phyloP scores from a whole-genome alignment of 2,329 filamentous ascomycete species.

The Hirsutella rhossiliensis region DNA sequence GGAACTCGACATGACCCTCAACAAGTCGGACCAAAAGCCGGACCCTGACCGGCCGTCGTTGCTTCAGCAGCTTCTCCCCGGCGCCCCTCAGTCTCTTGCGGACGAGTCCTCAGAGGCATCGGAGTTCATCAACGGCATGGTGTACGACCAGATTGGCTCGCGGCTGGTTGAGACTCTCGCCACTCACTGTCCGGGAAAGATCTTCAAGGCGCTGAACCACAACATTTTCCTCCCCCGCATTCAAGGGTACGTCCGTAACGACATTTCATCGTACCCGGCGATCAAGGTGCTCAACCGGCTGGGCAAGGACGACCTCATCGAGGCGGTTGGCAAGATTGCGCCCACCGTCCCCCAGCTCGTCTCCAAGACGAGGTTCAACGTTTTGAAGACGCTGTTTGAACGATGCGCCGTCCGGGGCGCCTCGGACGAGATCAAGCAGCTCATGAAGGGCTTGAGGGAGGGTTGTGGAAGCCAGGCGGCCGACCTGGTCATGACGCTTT shows the following conservation, averaged over 20 bases:
- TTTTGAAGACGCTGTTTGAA: slow-evolving; percentile 74
- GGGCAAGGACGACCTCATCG: slow-evolving; percentile 72
- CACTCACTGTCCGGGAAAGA: slow-evolving; percentile 66
- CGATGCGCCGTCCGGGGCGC: slow-evolving; percentile 60
- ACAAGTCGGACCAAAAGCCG: slow-evolving; percentile 30
- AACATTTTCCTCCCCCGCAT: slow-evolving; percentile 72
- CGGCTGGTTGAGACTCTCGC: slow-evolving; percentile 82
- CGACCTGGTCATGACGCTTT: slow-evolving; percentile 36
- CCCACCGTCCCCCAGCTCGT: slow-evolving; percentile 65
- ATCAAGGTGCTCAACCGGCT: slow-evolving; percentile 73
- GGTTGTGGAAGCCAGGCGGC: slow-evolving; percentile 35
- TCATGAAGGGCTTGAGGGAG: slow-evolving; percentile 35
- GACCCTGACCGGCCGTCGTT: slow-evolving; percentile 37
- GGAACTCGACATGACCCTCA: slow-evolving; percentile 69
- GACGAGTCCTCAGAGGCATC: slow-evolving; percentile 62
- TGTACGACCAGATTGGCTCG: slow-evolving; percentile 86
- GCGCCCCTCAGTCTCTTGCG: slow-evolving; percentile 55
- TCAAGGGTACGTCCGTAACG: slow-evolving; percentile 72
- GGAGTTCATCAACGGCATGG: slow-evolving; percentile 69
- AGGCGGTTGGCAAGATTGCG: slow-evolving; percentile 58
- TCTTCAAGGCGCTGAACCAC: slow-evolving; percentile 80
- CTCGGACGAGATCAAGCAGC: slow-evolving; percentile 34
- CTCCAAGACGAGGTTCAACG: slow-evolving; percentile 61
- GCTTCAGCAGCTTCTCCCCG: slow-evolving; percentile 67
- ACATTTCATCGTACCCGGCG: slow-evolving; percentile 79